Evolutionary conservation across 345 rosid genomes (phyloP), one percentile per base, ranked within the genome.

Genomic region (Aquilaria malaccensis): DNA sequence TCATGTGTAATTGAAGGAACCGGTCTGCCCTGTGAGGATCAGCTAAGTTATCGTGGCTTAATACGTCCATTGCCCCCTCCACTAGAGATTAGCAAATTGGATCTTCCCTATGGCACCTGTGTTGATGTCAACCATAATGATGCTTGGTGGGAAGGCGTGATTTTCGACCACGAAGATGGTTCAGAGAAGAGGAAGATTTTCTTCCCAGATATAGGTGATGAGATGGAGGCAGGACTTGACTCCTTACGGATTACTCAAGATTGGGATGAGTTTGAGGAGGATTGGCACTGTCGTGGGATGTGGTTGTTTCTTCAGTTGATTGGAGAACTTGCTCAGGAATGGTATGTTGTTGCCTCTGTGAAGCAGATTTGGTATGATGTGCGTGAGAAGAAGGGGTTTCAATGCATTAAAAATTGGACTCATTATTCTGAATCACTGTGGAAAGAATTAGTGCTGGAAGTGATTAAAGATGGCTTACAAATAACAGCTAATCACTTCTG

Each of bases 71-170:
- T 67, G 52, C 89, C 94, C 0, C 89, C 89, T 48, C 59, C 50
- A 32, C 31, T 79, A 53, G 60, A 72, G 54, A 46, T 76, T 55
- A 65, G 58, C 29, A 33, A 56, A 29, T 52, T 66, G 56, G 57
- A 22, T 45, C 82, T 86, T 49, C 46, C 7, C 10, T 84, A 81
- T 53, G 98, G 95, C 13, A 52, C 73, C 66, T 86, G 95, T 43
- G 95, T 91, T 30, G 98, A 91, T 70, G 85, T 70, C 0, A 69
- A 32, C 49, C 57, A 69, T 72, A 52, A 33, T 52, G 92, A 83
- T 0, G 80, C 83, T 45, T 88, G 96, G 96, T 86, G 96, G 98
- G 98, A 91, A 77, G 98, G 98, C 59, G 96, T 91, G 43, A 11
- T 88, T 60, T 84, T 86, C 30, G 92, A 91, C 69, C 69, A 68